Evolutionary conservation across 371 early-diverging fungal species (phyloP), one percentile per base, ranked within the genome.

Genomic region (Synchytrium microbalum): DNA sequence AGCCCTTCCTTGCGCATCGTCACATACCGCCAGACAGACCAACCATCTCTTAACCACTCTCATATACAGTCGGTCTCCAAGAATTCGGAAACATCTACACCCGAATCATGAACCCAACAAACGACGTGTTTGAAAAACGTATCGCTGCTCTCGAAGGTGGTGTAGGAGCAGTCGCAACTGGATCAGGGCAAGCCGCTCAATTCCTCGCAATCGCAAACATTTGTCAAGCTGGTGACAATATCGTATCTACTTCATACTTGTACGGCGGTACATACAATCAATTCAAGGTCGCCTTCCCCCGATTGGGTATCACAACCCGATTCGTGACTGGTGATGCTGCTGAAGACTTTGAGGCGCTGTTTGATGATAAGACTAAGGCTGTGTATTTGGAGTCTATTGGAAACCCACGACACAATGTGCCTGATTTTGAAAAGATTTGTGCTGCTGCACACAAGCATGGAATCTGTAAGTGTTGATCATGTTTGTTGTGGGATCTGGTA

Each of bases 201-300:
- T 89, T 92, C 72, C 67, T 88, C 51, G 83, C 91, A 10, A 77
- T 92, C 32, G 77, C 86, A 27, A 90, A 87, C 16, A 61, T 93
- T 52, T 86, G 86, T 64, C 77, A 82, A 59, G 75, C 81, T 3
- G 93, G 92, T 29, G 90, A 91, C 68, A 94, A 92, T 72, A 88
- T 94, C 62, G 83, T 94, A 26, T 73, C 91, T 16, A 84, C 88
- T 29, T 19, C 30, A 14, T 29, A 16, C 16, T 57, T 14, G 27
- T 93, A 92, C 68, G 93, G 93, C 52, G 93, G 92, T 19, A 90
- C 92, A 14, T 89, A 87, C 80, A 92, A 90, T 73, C 89, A 88
- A 73, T 84, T 93, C 79, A 92, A 92, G 78, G 84, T 89, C 32
- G 65, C 81, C 14, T 75, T 94, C 30, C 89, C 91, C 14, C 81